Evolutionary conservation across 2,329 filamentous ascomycete species (phyloP), one percentile per base, ranked within the genome.

Genomic region (Hypoxylon sp.): DNA sequence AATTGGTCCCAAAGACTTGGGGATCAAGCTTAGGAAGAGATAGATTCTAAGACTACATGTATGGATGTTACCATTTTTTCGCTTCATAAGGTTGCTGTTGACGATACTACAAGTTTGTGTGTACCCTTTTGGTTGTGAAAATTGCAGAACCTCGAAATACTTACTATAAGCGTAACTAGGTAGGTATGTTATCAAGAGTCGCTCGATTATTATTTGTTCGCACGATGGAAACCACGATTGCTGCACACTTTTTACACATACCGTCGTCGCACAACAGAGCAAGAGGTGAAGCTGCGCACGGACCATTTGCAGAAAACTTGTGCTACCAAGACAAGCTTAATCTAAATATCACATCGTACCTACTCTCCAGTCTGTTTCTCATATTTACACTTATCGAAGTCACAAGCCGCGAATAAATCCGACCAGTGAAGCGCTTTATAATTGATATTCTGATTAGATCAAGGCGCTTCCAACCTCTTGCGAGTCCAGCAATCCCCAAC

Each of bases 281-380:
- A 21, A 21, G 25, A 16, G 16, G 55, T 21, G 23, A 23, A 25
- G 9, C 12, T 2, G 53, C 14, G 62, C 62, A 65, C 62, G 52
- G 62, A 57, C 62, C 62, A 60, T 12, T 23, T 2, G 2, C 2
- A 11, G 37, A 41, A 41, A 41, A 41, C 37, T 41, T 21, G 37
- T 16, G 4, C 37, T 41, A 30, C 37, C 3, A 23, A 39, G 25
- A 39, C 27, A 41, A 43, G 3, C 25, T 54, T 27, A 16, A 21
- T 2, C 11, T 25, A 32, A 16, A 32, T 12, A n/a, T 32, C 37
- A 34, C 16, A 9, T 37, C 45, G 2, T 27, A 12, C 27, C 30
- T 5, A 12, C 30, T 12, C 30, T 5, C 29, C 11, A 1, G 29
- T 8, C 37, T 12, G 21, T 25, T 7, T 11, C 16, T 41, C 37